phyloP scores from a whole-genome alignment of 2,329 filamentous ascomycete genomes.

The Colletotrichum cereale region DNA sequence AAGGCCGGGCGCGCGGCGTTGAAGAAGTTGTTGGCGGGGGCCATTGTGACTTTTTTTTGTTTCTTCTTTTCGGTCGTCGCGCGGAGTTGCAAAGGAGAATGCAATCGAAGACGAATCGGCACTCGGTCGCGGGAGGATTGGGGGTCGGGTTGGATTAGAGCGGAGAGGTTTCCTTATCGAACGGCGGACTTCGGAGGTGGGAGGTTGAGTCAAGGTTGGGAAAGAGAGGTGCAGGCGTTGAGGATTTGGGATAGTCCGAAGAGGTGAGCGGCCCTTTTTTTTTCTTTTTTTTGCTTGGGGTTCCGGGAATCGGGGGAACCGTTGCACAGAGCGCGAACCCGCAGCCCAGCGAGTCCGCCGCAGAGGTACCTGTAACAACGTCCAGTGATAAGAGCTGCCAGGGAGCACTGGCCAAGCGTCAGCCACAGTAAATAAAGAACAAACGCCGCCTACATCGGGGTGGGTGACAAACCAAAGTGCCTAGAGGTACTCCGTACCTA shows the following conservation, averaged over 20 bases:
- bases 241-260: constrained; percentile 37
- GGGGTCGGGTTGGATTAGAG: constrained; percentile 17
- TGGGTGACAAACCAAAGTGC: too few species aligned
- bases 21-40: constrained; percentile 63
- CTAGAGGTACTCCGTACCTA: not conserved
- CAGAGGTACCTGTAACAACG: constrained; percentile 18
- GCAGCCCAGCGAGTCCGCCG: constrained; percentile 1
- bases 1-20: constrained; percentile 68
- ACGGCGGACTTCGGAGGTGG: constrained; percentile 19
- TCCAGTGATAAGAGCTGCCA: not conserved
- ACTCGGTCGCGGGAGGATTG: not conserved
- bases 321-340: constrained; percentile 18
- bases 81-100: not conserved
- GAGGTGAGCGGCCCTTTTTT: constrained; percentile 35
- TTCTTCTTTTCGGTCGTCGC: not conserved
- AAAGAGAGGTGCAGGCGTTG: constrained; percentile 25
- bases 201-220: constrained; percentile 38
- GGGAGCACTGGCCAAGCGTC: not conserved
- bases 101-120: not conserved
- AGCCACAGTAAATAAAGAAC: not conserved
- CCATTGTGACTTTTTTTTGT: constrained; percentile 50
- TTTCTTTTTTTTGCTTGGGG: not conserved
- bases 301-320: constrained; percentile 5
- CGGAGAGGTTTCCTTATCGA: constrained; percentile 23
- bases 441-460: too few species aligned